These are phyloP conservation scores for Goffeauzyma gilvescens DNA, from an alignment of 768 basidiomycete genomes.

Conservation along the genomic window DNA sequence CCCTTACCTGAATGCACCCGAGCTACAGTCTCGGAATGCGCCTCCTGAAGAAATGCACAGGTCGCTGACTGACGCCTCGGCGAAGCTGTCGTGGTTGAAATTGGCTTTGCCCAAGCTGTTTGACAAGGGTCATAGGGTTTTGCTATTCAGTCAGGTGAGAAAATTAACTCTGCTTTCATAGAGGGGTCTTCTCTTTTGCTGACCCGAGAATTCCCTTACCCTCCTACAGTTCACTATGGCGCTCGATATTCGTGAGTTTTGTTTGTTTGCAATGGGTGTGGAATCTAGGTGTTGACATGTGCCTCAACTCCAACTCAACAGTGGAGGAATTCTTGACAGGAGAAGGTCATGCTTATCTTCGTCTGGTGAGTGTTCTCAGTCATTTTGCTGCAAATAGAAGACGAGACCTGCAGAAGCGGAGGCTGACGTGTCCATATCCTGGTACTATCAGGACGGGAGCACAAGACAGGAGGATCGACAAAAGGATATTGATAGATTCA, in stretches of 20 bases:
- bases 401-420: neutral
- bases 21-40: constrained; percentile 56
- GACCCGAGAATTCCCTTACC: neutral
- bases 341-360: constrained; percentile 59
- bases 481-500: constrained; percentile 87
- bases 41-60: constrained; percentile 47
- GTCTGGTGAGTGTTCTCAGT: constrained; percentile 40
- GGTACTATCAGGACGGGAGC: constrained; percentile 52
- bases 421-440: neutral
- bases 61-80: constrained; percentile 61
- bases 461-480: constrained; percentile 72
- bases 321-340: constrained; percentile 73
- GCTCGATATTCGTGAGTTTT: constrained; percentile 42
- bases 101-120: constrained; percentile 62
- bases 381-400: neutral
- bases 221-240: constrained; percentile 62
- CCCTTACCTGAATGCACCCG: constrained; percentile 63
- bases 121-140: constrained; percentile 64
- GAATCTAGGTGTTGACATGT: neutral
- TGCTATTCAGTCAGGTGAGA: constrained; percentile 74
- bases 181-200: too few species aligned
- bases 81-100: constrained; percentile 66
- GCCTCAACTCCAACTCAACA: neutral
- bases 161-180: neutral
- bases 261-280: neutral